Conservation (phyloP, 768 basidiomycete genomes). For the Termitomyces bulborhizus region DNA sequence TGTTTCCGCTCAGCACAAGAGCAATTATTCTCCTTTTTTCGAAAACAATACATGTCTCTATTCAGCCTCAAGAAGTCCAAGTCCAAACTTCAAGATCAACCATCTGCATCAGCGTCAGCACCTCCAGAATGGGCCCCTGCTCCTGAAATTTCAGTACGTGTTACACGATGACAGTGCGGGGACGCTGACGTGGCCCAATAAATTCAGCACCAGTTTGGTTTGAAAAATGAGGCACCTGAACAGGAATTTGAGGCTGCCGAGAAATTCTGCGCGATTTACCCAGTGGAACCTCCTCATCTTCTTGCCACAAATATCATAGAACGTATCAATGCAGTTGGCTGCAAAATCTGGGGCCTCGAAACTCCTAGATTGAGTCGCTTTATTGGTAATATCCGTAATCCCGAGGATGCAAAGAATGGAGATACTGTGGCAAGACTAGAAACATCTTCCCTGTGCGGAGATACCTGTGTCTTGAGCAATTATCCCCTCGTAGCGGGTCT, state of each 20-base stretch:
- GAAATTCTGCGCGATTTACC: slow-evolving; percentile 38
- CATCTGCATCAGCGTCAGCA: slow-evolving; percentile 34
- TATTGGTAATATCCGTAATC: slow-evolving; percentile 32
- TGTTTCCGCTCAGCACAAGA: no score
- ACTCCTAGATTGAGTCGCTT: slow-evolving; percentile 36
- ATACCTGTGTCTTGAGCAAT: slow-evolving; percentile 51
- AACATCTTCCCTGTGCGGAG: slow-evolving; percentile 36
- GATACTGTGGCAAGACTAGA: slow-evolving; percentile 33
- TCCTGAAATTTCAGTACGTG: slow-evolving; percentile 38
- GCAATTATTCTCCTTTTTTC: background rate
- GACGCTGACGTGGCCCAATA: background rate
- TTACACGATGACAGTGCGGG: background rate
- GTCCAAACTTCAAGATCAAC: background rate
- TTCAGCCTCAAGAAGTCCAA: slow-evolving; percentile 8
- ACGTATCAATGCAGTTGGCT: slow-evolving; percentile 38
- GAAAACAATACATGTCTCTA: slow-evolving; percentile 8
- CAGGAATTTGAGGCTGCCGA: slow-evolving; percentile 48
- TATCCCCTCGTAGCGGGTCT: slow-evolving; percentile 55
- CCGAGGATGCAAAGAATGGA: slow-evolving; percentile 25
- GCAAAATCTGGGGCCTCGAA: slow-evolving; percentile 49
- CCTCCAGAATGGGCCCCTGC: slow-evolving; percentile 60
- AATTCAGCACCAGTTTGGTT: slow-evolving; percentile 37
- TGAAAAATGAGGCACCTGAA: slow-evolving; percentile 50
- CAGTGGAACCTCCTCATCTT: slow-evolving; percentile 35
- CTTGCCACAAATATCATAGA: slow-evolving; percentile 50